Conservation (phyloP, 1,284 basidiomycete species). For the Austroboletus olivaceoglutinosus region DNA sequence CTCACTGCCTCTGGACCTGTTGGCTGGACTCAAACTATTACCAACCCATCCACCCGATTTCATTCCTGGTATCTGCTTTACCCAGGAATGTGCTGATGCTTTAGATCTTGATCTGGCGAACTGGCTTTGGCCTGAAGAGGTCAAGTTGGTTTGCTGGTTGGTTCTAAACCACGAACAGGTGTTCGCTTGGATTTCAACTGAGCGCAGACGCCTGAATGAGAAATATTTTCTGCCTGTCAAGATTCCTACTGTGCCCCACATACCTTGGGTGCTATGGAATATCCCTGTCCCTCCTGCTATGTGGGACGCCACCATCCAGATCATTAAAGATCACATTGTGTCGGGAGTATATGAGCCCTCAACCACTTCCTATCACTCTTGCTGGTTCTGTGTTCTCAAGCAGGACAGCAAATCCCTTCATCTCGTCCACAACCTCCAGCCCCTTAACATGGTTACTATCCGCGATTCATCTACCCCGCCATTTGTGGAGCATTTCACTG, state of each 20-base stretch:
- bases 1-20: rapidly evolving
- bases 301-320: slow-evolving; percentile 8
- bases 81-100: not conserved
- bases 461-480: slow-evolving; percentile 13
- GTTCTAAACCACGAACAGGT: slow-evolving; percentile 24
- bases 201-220: slow-evolving; percentile 18
- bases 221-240: slow-evolving; percentile 14
- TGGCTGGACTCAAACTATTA: not conserved
- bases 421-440: slow-evolving; percentile 28
- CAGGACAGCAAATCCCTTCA: slow-evolving; percentile 23
- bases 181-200: slow-evolving; percentile 25
- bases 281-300: slow-evolving; percentile 16
- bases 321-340: slow-evolving; percentile 24
- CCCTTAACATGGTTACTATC: slow-evolving; percentile 31
- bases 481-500: slow-evolving; percentile 3
- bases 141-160: slow-evolving; percentile 26
- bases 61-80: not conserved
- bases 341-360: slow-evolving; percentile 33
- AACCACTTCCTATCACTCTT: slow-evolving; percentile 35
- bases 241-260: slow-evolving; percentile 17
- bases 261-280: slow-evolving; percentile 16
- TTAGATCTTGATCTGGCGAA: slow-evolving; percentile 2
- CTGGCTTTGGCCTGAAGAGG: slow-evolving; percentile 22
- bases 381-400: slow-evolving; percentile 44
- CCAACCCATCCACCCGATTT: not conserved